A percentile compares a stretch with the other conserved stretches of the same genome.
These are phyloP conservation scores for Agarophyton chilense DNA, from an alignment of 23 red algal genomes.

Conservation along the genomic window DNA sequence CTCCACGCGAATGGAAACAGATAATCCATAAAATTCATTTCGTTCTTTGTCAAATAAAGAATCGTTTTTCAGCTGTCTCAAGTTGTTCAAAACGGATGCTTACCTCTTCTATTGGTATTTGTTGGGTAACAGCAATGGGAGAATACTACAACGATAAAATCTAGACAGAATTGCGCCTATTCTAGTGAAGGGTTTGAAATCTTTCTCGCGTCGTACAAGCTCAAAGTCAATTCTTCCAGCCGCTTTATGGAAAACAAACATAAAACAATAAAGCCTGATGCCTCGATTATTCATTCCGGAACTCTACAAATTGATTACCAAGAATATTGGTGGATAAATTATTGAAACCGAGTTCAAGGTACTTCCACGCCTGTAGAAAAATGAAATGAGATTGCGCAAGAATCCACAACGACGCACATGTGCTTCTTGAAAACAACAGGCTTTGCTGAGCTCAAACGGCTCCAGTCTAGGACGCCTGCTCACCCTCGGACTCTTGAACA, in stretches of 20 bases:
- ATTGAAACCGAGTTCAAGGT: constrained; percentile 67
- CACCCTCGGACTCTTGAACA: neutral
- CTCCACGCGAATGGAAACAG: neutral
- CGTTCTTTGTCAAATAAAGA: neutral
- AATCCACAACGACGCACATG: constrained; percentile 73
- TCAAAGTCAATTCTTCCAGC: neutral
- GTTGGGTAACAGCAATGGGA: constrained; percentile 52
- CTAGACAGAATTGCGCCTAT: constrained; percentile 68
- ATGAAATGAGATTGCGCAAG: constrained; percentile 60
- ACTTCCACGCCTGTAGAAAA: constrained; percentile 65
- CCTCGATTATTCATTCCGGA: constrained; percentile 53
- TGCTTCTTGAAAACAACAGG: no score
- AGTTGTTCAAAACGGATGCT: constrained; percentile 12
- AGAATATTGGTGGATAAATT: constrained; percentile 57
- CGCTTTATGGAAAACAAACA: constrained; percentile 24
- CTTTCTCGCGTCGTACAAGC: constrained; percentile 11
- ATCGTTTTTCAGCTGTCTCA: constrained; percentile 16
- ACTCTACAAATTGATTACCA: neutral
- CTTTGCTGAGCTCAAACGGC: constrained; percentile 40
- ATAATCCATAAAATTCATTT: neutral
- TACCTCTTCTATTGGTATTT: constrained; percentile 18
- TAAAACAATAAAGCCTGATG: constrained; percentile 14
- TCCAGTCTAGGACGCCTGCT: constrained; percentile 17
- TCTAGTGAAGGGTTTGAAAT: constrained; percentile 54
- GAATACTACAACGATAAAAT: constrained; percentile 81